phyloP scores from a whole-genome alignment of 2,329 filamentous ascomycete species.

The Fonsecaea erecta region DNA sequence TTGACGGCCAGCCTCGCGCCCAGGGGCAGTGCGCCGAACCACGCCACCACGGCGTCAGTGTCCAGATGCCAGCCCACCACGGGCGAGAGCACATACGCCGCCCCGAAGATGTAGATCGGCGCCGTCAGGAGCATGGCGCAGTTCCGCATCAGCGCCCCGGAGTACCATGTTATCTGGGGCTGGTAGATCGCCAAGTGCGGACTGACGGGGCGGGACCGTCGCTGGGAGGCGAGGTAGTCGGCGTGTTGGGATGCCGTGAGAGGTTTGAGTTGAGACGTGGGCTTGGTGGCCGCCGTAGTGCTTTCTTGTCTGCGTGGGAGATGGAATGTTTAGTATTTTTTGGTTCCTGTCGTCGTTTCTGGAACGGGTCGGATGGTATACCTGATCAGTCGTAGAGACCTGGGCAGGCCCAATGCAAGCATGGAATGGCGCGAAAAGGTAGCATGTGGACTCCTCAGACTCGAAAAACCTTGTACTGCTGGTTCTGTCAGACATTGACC shows the following conservation, averaged over 20 bases:
- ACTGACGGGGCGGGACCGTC: slow-evolving; percentile 76
- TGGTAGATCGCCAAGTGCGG: slow-evolving; percentile 87
- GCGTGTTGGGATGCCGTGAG: slow-evolving; percentile 61
- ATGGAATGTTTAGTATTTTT: background rate
- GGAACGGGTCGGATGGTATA: background rate
- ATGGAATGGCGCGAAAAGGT: background rate
- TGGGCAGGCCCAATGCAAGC: background rate
- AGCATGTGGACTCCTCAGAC: background rate
- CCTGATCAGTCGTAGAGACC: background rate
- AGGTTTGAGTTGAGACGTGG: slow-evolving; percentile 5
- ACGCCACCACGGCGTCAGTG: slow-evolving; percentile 64
- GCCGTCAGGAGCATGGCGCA: slow-evolving; percentile 74
- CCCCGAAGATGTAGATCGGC: slow-evolving; percentile 76
- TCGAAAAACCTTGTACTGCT: background rate
- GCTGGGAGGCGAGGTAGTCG: slow-evolving; percentile 76
- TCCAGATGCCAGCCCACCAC: slow-evolving; percentile 72
- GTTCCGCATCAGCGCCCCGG: slow-evolving; percentile 76
- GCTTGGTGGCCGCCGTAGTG: background rate
- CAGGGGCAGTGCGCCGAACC: slow-evolving; percentile 65
- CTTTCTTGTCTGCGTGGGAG: background rate
- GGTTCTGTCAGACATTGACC: background rate
- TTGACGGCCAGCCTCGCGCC: slow-evolving; percentile 64
- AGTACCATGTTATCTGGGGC: slow-evolving; percentile 82
- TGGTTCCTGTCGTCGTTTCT: background rate
- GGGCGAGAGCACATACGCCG: slow-evolving; percentile 79